Base-by-base conservation (phyloP, 805 yeast species). In the Wickerhamomyces alni region DNA sequence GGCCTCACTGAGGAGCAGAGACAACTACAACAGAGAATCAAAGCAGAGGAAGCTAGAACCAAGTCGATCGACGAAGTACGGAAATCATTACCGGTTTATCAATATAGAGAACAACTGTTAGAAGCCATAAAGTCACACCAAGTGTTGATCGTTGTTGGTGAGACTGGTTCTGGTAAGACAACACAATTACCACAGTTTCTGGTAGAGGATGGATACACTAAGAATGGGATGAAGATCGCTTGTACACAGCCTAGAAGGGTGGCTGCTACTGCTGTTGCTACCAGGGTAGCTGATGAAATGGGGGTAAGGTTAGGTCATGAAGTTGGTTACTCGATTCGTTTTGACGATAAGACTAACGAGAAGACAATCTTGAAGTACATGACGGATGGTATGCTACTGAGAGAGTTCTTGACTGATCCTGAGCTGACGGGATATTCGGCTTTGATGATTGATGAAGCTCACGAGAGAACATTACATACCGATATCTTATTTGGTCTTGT, bases 231-330 rank as follows among this genome's bases (percentile, higher is more conserved):
- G 29, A 77, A 66, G 45, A 70, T 89, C 5, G 96, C 88, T 1
- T 87, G 95, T 51, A 89, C 97, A 0, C 97, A 89, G 59, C 98
- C 98, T 0, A 74, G 98, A 52, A 70, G 98, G 54, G 97, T 91
- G 8, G 98, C 98, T 0, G 98, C 98, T 1, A 83, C 79, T 38
- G 81, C 87, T 35, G 95, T 88, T 35, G 96, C 99, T 0, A 61
- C 82, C 2, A 74, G 99, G 53, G 98, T 91, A 1, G 88, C 97
- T 0, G 87, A 86, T 34, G 99, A 91, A 61, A 80, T 87, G 71
- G 82, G 82, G 8, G 80, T 80, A 1, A 59, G 66, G n/a, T 51
- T 91, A n/a, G 98, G 99, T 0, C 68, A 75, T 13, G 81, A 82
- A 49, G 98, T 93, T 7, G 99, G 99, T 8, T 91, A 91, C 55